Evolutionary conservation across 2,329 filamentous ascomycete genomes (phyloP).

Genomic region (Trichophyton benhamiae): DNA sequence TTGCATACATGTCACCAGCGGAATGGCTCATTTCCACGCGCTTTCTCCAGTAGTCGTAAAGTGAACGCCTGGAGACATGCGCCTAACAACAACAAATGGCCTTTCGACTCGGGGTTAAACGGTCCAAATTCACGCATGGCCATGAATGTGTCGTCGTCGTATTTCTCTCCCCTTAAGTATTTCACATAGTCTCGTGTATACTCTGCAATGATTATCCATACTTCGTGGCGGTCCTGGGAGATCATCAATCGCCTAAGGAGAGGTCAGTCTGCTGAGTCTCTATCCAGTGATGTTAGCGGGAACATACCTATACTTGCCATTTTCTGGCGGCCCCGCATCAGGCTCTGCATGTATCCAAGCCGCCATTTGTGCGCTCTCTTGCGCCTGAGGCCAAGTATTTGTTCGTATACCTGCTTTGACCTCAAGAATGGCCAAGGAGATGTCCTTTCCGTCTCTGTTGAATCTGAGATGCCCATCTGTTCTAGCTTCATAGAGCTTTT

Average conservation of each 20-base stretch:
- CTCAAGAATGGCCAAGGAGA: constrained; percentile 9
- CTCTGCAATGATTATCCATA: constrained; percentile 11
- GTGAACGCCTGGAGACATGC: too few relatives aligned
- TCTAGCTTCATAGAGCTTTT: constrained; percentile 7
- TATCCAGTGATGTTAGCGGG: not conserved
- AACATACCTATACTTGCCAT: not conserved
- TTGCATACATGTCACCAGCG: too few relatives aligned
- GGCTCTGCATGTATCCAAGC: constrained; percentile 13
- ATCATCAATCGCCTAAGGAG: constrained; percentile 10
- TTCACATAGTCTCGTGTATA: constrained; percentile 12
- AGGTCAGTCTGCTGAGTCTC: not conserved
- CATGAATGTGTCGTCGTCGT: too few relatives aligned
- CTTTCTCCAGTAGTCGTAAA: too few relatives aligned
- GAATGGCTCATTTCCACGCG: too few relatives aligned
- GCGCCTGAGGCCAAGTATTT: not conserved
- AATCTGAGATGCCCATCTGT: constrained; percentile 10
- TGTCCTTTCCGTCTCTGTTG: too few relatives aligned
- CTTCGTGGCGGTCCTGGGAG: constrained; percentile 11
- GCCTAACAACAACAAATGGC: too few relatives aligned
- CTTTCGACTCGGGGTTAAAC: too few relatives aligned
- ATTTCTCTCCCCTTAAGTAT: too few relatives aligned
- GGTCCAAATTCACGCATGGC: constrained; percentile 5
- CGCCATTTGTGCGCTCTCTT: constrained; percentile 13
- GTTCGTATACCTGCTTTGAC: constrained; percentile 7
- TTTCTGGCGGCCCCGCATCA: too few relatives aligned